Percentiles rank a stretch among this genome's conserved stretches.
Evolutionary conservation across 1,284 basidiomycete species (phyloP).

Genomic region (Ganoderma boninense): DNA sequence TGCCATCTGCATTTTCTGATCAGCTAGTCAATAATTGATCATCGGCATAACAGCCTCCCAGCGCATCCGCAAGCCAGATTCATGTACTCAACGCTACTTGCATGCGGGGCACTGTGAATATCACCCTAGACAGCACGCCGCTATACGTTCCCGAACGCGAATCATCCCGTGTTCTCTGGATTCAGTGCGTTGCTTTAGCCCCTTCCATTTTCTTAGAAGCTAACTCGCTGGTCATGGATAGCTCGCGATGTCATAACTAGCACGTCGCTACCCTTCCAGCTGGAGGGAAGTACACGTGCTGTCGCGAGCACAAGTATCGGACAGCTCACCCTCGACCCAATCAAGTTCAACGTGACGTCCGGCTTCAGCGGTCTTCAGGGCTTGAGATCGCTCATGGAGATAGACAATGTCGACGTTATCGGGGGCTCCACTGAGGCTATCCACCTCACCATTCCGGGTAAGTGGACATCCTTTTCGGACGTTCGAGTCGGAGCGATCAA

Average conservation of each 20-base stretch:
- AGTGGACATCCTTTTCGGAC: conserved; percentile 35
- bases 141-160: conserved; percentile 60
- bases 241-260: conserved; percentile 60
- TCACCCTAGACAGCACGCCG: conserved; percentile 65
- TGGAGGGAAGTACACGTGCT: conserved; percentile 71
- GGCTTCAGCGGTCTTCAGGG: conserved; percentile 71
- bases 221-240: conserved; percentile 32
- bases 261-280: conserved; percentile 58
- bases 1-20: conserved; percentile 24
- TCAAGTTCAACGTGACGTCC: conserved; percentile 80
- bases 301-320: conserved; percentile 76
- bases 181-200: conserved; percentile 56
- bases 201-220: not conserved
- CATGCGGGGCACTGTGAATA: conserved; percentile 73
- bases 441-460: conserved; percentile 62
- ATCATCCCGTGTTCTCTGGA: conserved; percentile 60
- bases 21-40: not conserved
- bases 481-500: not conserved
- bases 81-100: conserved; percentile 58
- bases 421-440: conserved; percentile 73
- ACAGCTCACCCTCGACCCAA: conserved; percentile 73
- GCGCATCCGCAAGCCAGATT: conserved; percentile 66
- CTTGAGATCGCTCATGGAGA: conserved; percentile 63
- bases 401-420: conserved; percentile 72
- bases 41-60: conserved; percentile 48